Evolutionary conservation across 1,139 yeast genomes (phyloP), one percentile per base, ranked within the genome.

Genomic region (Eremothecium gossypii): DNA sequence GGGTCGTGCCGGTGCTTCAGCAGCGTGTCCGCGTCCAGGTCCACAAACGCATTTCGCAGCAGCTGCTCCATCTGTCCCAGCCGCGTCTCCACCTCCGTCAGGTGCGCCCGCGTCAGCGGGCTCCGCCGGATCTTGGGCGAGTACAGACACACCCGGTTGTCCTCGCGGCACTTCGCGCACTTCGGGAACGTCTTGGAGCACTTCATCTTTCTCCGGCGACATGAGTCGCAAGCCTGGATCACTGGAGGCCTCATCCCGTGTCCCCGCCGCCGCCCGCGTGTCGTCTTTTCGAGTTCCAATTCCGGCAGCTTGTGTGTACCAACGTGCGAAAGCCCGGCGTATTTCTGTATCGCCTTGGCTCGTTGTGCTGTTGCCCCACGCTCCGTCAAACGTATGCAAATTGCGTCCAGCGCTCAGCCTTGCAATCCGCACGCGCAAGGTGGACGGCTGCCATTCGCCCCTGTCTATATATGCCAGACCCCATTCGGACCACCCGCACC

Each of bases 101-200:
- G 67, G 64, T 82, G 83, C 13, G 83, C 86, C 52, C 96, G 68
- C 0, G 95, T 85, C 47, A 85, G 66, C 0, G 95, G 95, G 7
- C 89, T 78, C 45, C 95, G 67, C 28, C 82, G 80, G 1, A 82
- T 74, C 48, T 83, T 69, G 10, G 96, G 95, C 26, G 84, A 77
- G 60, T 85, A 85, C 4, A 75, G 66, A 61, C 96, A 85, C 38
- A 73, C 72, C 83, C 94, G 80, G 34, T 72, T 69, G 57, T 83
- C 86, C 43, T 74, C 77, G 12, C 71, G 63, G 64, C 96, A 85
- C 58, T 84, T 84, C 38, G 80, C 68, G 58, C 95, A 85, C 50
- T 75, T 74, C 4, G 95, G 96, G 32, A 65, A 70, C 50, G 81
- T 86, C 58, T 62, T 81, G 64, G 89, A 82, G 67, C 74, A 71